These are phyloP conservation scores for Monoraphidium neglectum DNA, from an alignment of 139 green algal genomes.

Conservation along the genomic window DNA sequence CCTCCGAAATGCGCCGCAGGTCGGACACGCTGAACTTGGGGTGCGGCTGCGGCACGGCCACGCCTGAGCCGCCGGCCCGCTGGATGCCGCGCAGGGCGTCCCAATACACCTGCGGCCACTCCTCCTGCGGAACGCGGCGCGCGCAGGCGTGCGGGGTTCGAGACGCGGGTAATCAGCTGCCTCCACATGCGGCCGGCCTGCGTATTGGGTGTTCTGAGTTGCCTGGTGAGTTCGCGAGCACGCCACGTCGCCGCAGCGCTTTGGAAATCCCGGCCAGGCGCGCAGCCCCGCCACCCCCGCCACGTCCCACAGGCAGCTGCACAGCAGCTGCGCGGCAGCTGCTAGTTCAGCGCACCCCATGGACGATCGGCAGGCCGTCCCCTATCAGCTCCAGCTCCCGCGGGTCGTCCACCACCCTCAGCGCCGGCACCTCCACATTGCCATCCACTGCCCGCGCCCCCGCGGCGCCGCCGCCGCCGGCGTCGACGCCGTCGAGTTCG, in stretches of 20 bases:
- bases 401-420: slow-evolving; percentile 27
- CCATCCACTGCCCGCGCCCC: neutral
- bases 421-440: slow-evolving; percentile 30
- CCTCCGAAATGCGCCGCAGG: slow-evolving; percentile 27
- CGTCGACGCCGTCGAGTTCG: slow-evolving; percentile 25
- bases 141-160: no score
- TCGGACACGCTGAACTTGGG: slow-evolving; percentile 55
- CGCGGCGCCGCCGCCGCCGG: neutral
- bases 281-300: neutral
- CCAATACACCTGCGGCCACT: slow-evolving; percentile 54
- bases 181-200: neutral
- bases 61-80: neutral
- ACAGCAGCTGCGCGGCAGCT: neutral
- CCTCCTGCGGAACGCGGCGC: slow-evolving; percentile 40
- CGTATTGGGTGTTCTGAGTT: neutral
- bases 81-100: slow-evolving; percentile 20
- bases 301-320: neutral
- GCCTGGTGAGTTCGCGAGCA: neutral
- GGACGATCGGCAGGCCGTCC: slow-evolving; percentile 45
- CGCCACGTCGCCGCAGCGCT: neutral
- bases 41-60: slow-evolving; percentile 51
- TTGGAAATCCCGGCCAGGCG: neutral
- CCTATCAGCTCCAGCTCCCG: slow-evolving; percentile 52
- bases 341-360: slow-evolving; percentile 33
- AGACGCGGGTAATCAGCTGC: neutral